Base-by-base conservation (phyloP, 2,329 filamentous ascomycete genomes). In the Aspergillus sergii region DNA sequence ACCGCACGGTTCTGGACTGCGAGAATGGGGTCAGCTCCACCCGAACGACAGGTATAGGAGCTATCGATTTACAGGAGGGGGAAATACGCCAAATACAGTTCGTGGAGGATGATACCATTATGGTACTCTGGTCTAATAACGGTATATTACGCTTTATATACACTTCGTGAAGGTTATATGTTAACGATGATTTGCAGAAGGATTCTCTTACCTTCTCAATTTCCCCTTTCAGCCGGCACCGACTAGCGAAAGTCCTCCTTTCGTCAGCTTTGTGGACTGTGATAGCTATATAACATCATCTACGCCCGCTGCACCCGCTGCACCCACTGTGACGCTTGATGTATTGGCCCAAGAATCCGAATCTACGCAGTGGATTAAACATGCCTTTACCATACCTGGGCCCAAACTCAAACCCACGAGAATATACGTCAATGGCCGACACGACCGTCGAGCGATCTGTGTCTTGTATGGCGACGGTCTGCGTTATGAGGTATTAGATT, bases 11-110 rank as follows among this genome's bases (percentile, higher is more conserved):
- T 0, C 79, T 88, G 14, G 75, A 80, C 12, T 83, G 89, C 3
- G 76, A 83, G 61, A 88, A 88, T 58, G 86, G 87, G 45, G 86
- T 89, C 62, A 91, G 86, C 68, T 79, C 79, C 16, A 78, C 78
- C 3, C 73, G 75, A 55, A 68, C 59, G 21, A 73, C 70, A 16
- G 69, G 68, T 7, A 57, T 75, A 11, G 74, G 77, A n/a, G 71
- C 69, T 1, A 50, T 80, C n/a, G 66, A 70, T 54, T 65, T 80
- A 9, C 64, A 72, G 48, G 63, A 71, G 12, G 79, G 79, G 19
- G 71, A 74, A 30, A 74, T 80, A 19, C 75, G 87, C 23, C 89
- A 93, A 72, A 75, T 90, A 16, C 89, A 89, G 71, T 92, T 93
- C 70, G 82, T 91, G 50, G 83, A 90, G 69, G 86, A 90, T 60